Conservation (phyloP, 1,284 basidiomycete species). For the Peniophora sp. region DNA sequence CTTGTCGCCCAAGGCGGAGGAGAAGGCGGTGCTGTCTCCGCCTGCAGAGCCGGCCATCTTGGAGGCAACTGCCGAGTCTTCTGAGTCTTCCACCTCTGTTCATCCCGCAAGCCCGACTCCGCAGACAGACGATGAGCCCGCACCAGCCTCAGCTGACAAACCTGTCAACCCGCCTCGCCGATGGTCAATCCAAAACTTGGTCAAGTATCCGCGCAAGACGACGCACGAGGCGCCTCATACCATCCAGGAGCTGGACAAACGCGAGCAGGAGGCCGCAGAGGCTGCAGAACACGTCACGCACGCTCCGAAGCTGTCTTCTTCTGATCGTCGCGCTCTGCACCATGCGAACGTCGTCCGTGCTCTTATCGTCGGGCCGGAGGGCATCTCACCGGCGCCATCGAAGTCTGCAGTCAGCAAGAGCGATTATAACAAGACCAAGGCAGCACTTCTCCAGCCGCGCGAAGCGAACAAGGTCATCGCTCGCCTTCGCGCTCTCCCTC, state of each 20-base stretch:
- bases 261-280: neutral
- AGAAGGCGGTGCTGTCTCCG: neutral
- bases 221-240: neutral
- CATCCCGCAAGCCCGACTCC: neutral
- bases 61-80: neutral
- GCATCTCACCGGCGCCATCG: constrained; percentile 19
- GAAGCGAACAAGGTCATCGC: constrained; percentile 62
- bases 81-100: neutral
- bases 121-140: neutral
- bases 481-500: constrained; percentile 46
- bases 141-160: neutral
- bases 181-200: constrained; percentile 12
- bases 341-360: constrained; percentile 55
- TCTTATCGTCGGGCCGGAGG: constrained; percentile 55
- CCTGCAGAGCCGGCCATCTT: neutral
- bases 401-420: constrained; percentile 30
- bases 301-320: constrained; percentile 23
- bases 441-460: constrained; percentile 57
- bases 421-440: constrained; percentile 61
- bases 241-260: constrained; percentile 30
- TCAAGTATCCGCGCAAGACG: neutral
- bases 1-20: neutral
- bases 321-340: constrained; percentile 55
- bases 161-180: constrained; percentile 3
- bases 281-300: constrained; percentile 1